Percentiles rank a stretch among this genome's conserved stretches.
Evolutionary conservation across 345 rosid species (phyloP).

Genomic region (Hibiscus mutabilis): DNA sequence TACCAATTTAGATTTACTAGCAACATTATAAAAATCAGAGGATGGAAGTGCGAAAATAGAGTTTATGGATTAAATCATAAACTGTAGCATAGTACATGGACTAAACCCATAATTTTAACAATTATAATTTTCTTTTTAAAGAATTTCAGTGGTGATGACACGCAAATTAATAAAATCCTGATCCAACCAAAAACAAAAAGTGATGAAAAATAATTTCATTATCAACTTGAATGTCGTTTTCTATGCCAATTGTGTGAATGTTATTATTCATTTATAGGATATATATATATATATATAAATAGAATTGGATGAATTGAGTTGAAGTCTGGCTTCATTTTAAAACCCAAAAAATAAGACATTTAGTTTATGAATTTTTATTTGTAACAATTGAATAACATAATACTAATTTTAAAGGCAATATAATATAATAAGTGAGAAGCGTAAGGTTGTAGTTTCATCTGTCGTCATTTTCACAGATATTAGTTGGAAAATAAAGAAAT

Average conservation of each 20-base stretch:
- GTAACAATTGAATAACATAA: too few relatives aligned
- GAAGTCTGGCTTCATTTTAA: neutral
- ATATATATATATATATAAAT: neutral
- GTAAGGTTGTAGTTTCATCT: neutral
- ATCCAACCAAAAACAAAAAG: neutral
- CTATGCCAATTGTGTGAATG: neutral
- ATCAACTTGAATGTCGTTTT: neutral
- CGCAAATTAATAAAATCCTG: constrained; percentile 1
- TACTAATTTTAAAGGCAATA: neutral
- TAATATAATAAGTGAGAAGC: neutral
- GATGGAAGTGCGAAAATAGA: neutral
- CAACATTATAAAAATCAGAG: neutral
- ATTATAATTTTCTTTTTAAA: neutral
- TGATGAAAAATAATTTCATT: neutral
- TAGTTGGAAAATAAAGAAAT: neutral
- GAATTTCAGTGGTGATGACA: neutral
- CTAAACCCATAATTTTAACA: neutral
- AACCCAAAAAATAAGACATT: neutral
- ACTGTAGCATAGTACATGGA: neutral
- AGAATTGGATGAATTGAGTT: too few relatives aligned
- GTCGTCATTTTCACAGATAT: neutral
- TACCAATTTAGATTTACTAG: neutral
- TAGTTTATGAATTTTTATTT: neutral
- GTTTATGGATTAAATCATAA: neutral
- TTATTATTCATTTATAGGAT: neutral